Evolutionary conservation across 192 early-diverging fungal genomes (phyloP).

Genomic region (Borealophlyctis nickersoniae): DNA sequence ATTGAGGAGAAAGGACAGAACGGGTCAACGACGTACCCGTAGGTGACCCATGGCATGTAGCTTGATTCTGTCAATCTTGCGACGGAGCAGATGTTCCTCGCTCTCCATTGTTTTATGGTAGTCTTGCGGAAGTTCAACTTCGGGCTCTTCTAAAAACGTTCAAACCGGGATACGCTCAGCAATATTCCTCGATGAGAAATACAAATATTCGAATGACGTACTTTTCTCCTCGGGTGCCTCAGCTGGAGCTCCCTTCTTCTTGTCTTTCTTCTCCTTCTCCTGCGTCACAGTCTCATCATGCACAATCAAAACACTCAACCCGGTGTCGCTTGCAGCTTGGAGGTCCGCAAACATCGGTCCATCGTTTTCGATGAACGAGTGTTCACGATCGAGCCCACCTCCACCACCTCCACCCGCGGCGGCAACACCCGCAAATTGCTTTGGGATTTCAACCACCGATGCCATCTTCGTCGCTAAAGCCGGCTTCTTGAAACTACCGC

Average conservation of each 20-base stretch:
- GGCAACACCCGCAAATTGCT: neutral
- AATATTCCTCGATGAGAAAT: neutral
- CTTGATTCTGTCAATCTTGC: constrained; percentile 43
- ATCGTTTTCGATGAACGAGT: constrained; percentile 23
- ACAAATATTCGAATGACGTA: constrained; percentile 12
- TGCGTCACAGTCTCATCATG: constrained; percentile 34
- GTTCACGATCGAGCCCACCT: constrained; percentile 26
- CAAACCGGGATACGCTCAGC: neutral
- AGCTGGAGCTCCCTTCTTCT: constrained; percentile 35
- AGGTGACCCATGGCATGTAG: constrained; percentile 38
- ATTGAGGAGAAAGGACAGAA: neutral
- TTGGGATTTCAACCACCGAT: constrained; percentile 22
- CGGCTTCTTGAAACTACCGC: neutral
- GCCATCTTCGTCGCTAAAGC: constrained; percentile 13
- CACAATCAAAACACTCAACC: constrained; percentile 23
- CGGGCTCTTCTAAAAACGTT: constrained; percentile 35
- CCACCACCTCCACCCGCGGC: too few species aligned
- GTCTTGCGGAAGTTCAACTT: constrained; percentile 43
- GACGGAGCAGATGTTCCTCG: constrained; percentile 46
- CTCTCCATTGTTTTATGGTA: constrained; percentile 44
- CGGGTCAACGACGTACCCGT: constrained; percentile 22
- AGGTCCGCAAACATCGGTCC: constrained; percentile 42
- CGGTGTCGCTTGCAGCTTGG: constrained; percentile 32
- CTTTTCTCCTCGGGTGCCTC: constrained; percentile 34
- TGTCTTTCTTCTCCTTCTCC: constrained; percentile 47